Conservation (phyloP, 345 rosid species). For the Ceriops decandra region DNA sequence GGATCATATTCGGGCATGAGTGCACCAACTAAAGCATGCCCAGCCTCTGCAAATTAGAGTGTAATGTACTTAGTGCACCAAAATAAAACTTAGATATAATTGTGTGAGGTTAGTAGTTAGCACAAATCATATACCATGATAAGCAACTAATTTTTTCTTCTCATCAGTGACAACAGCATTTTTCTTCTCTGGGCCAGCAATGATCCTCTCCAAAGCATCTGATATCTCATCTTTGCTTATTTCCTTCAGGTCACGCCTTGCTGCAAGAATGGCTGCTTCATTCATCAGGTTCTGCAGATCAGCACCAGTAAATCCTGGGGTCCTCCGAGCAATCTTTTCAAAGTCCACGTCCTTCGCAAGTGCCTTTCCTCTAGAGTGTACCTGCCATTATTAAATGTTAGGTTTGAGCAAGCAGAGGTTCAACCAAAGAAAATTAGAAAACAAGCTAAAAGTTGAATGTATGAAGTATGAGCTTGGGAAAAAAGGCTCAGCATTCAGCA, state of each 20-base stretch:
- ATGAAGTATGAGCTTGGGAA: not conserved
- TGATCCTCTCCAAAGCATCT: slow-evolving; percentile 95
- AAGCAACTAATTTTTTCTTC: slow-evolving; percentile 88
- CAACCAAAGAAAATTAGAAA: not conserved
- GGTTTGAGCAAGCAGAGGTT: not conserved
- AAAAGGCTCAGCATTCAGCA: not conserved
- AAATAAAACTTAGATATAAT: not conserved
- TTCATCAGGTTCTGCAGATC: slow-evolving; percentile 96
- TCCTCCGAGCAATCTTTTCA: slow-evolving; percentile 90
- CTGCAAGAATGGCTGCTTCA: slow-evolving; percentile 97
- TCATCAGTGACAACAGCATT: slow-evolving; percentile 93
- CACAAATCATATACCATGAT: slow-evolving; percentile 53
- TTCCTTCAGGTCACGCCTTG: slow-evolving; percentile 95
- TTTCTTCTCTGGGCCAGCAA: slow-evolving; percentile 99
- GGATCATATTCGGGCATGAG: slow-evolving; percentile 98
- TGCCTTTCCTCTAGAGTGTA: slow-evolving; percentile 97
- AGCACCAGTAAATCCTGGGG: slow-evolving; percentile 95
- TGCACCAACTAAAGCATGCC: slow-evolving; percentile 95
- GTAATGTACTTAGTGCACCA: slow-evolving; percentile 4
- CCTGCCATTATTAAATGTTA: slow-evolving; percentile 36
- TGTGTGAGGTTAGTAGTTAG: not conserved
- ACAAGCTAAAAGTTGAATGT: no score
- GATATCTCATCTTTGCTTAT: slow-evolving; percentile 96
- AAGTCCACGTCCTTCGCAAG: slow-evolving; percentile 94
- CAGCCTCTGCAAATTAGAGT: slow-evolving; percentile 66